Evolutionary conservation across 169 alveolate species (phyloP), one percentile per base, ranked within the genome.

Genomic region (Plasmodium reichenowi): DNA sequence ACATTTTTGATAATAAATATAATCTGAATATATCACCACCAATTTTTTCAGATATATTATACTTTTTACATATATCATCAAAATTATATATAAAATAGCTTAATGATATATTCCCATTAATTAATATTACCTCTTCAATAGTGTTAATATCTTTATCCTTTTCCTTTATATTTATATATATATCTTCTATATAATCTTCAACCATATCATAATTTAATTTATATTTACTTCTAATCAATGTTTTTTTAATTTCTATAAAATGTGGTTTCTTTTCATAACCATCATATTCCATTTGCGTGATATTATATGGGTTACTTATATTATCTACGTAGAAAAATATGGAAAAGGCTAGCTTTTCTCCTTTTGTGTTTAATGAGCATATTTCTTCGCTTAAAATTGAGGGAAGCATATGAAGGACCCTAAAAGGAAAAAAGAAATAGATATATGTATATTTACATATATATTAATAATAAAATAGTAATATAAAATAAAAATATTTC

Each of bases 401-500:
- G 3, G 99, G 98, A 38, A 97, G 93, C 99, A 97, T 96, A 15
- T 97, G 92, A 10, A 87, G 12, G 2, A 87, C 92, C 68, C 91
- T 83, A 32, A 15, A 83, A 68, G 24, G 72, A 56, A 63, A 7
- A 32, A 15, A 24, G 9, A 9, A 59, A 38, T 5, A 26, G 12
- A n/a, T 43, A 48, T 45, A 38, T 38, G 4, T 24, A 54, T n/a
- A 9, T 10, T 47, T 15, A 22, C 13, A 17, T 4, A 13, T 10
- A 43, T 26, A 26, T n/a, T 50, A 50, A 50, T 12, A 12, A 50
- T 50, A 50, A 50, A 50, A 52, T 3, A 15, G 10, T 50, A 66
- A 9, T 52, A 24, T n/a, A 60, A 60, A 60, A 60, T 52, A 60
- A 20, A 60, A 15, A 60, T 7, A 62, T 10, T 26, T 29, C 7